Evolutionary conservation across 78 protist genomes (phyloP).

Genomic region (Creolimax fragrantissima): DNA sequence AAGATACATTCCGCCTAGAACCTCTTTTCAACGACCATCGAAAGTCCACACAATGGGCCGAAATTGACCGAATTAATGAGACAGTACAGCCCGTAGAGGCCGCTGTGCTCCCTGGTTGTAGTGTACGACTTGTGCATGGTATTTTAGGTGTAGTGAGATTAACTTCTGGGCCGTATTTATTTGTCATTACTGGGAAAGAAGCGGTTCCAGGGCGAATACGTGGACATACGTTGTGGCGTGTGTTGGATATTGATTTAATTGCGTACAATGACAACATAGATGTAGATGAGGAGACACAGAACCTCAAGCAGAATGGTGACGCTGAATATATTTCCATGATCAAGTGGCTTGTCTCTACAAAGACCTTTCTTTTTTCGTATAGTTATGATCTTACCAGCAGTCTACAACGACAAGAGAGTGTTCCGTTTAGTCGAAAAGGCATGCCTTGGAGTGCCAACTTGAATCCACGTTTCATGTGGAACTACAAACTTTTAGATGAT

Average conservation of each 20-base stretch:
- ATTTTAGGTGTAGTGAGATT: background rate
- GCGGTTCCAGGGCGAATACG: background rate
- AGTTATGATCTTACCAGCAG: background rate
- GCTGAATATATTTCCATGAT: background rate
- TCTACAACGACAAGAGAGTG: background rate
- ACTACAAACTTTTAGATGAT: background rate
- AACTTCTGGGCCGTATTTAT: background rate
- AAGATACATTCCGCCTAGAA: background rate
- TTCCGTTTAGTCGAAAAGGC: background rate
- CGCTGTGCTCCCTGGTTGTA: background rate
- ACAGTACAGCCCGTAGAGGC: background rate
- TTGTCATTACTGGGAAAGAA: background rate
- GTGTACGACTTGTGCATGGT: background rate
- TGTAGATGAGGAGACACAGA: background rate
- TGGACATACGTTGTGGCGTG: background rate
- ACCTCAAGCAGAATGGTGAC: too few species aligned
- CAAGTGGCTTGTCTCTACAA: background rate
- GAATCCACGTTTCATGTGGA: slow-evolving; percentile 3
- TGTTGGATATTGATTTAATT: background rate
- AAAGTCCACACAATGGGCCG: background rate
- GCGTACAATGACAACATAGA: background rate
- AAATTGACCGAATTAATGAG: background rate
- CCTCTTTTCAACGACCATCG: background rate
- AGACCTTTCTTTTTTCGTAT: background rate
- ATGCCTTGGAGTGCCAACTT: background rate